phyloP scores from a whole-genome alignment of 805 yeast genomes.

The Brettanomyces nanus region DNA sequence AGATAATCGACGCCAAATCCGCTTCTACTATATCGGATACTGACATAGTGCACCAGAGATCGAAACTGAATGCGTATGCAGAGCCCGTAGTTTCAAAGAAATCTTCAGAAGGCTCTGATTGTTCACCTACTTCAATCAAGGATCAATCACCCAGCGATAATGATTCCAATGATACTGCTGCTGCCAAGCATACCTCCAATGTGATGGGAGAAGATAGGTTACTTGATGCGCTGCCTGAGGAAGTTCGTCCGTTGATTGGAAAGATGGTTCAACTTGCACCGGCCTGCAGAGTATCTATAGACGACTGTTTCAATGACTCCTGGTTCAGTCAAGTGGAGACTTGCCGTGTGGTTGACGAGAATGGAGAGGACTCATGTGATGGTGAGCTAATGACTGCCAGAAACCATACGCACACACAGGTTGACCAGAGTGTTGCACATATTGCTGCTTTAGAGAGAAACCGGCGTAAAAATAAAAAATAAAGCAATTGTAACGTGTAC shows the following conservation, averaged over 20 bases:
- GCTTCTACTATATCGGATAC: neutral
- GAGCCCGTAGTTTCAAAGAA: neutral
- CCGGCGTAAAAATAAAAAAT: conserved; percentile 39
- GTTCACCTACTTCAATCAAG: neutral
- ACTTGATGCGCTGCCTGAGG: conserved; percentile 61
- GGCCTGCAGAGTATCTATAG: conserved; percentile 75
- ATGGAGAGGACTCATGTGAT: conserved; percentile 24
- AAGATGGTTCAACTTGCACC: conserved; percentile 82
- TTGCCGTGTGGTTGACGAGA: conserved; percentile 53
- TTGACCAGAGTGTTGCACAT: conserved; percentile 91
- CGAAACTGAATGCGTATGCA: neutral
- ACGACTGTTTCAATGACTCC: conserved; percentile 64
- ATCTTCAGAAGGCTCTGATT: neutral
- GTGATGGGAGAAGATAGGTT: conserved; percentile 67
- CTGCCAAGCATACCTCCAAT: conserved; percentile 46
- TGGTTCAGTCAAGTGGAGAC: conserved; percentile 59
- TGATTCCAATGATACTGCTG: too few species aligned
- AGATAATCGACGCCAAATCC: conserved; percentile 5
- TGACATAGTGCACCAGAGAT: neutral
- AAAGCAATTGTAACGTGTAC: neutral
- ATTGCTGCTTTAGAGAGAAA: conserved; percentile 87
- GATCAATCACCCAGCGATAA: neutral
- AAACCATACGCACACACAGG: conserved; percentile 78
- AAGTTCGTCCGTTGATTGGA: conserved; percentile 57
- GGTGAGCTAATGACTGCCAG: conserved; percentile 34